Evolutionary conservation across 208 protist species (phyloP), one percentile per base, ranked within the genome.

Genomic region (Porcisia hertigi): DNA sequence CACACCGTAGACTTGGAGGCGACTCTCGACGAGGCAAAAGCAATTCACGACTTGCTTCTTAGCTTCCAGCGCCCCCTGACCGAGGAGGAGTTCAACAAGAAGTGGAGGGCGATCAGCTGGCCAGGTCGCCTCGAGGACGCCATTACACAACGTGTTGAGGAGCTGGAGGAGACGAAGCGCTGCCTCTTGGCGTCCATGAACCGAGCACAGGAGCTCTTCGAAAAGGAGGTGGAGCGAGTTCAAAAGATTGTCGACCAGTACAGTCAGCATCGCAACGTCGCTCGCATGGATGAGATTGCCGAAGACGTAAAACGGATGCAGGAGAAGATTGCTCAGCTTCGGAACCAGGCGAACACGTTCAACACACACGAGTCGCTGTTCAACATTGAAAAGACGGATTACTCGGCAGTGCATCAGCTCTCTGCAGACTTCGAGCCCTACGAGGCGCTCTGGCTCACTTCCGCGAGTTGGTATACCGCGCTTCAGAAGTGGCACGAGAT

Each of bases 401-500:
- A 99, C 86, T 65, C 71, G 18, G 81, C 90, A 47, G 90, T 99
- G 75, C 86, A 92, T 36, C 85, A 92, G 76, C 90, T 98, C 36
- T 64, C 89, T 20, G 91, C 92, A 18, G 94, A 99, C 75, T 99
- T 99, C 87, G 97, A 99, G 83, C 97, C 98, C n/a, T 99, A 96
- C 88, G 88, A 92, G 23, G 87, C 91, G 59, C 83, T 99, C 53
- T 99, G 98, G 98, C 78, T 97, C 12, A 98, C 98, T 9, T 89
- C 95, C 18, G 86, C 95, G 77, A 87, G 95, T 25, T 99, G 98
- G 97, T 71, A 79, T 45, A 76, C 82, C 34, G 88, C 91, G 52
- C 77, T 97, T 36, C 55, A 91, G 43, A 73, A 87, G 54, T 99
- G 97, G 97, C 75, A 97, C 55, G 86, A 81, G 65, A 90, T 87